Evolutionary conservation across 257 asterid genomes (phyloP).

Genomic region (Ajuga chamaepitys): DNA sequence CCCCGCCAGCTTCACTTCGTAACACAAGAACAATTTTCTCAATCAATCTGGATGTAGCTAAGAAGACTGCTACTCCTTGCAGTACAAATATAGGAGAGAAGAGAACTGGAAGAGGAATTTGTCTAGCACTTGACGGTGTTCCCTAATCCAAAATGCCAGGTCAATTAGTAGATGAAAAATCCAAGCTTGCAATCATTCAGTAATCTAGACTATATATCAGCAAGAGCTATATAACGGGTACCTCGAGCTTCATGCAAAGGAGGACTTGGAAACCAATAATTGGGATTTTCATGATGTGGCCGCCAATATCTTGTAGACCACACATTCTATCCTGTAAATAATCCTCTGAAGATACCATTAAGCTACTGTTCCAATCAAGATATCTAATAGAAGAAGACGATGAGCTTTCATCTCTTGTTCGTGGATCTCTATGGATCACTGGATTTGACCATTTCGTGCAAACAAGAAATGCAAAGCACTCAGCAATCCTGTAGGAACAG

Average conservation of each 20-base stretch:
- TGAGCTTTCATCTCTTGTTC: slow-evolving; percentile 57
- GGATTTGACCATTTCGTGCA: slow-evolving; percentile 99
- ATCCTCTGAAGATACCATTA: slow-evolving; percentile 66
- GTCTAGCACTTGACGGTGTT: slow-evolving; percentile 66
- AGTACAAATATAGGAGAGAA: slow-evolving; percentile 81
- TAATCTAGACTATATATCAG: neutral
- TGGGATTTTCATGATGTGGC: slow-evolving; percentile 93
- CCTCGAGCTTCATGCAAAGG: slow-evolving; percentile 97
- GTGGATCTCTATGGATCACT: slow-evolving; percentile 64
- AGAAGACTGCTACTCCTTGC: slow-evolving; percentile 82
- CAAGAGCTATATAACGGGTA: slow-evolving; percentile 24
- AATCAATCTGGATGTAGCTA: slow-evolving; percentile 52
- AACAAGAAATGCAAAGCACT: slow-evolving; percentile 98
- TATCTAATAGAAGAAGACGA: slow-evolving; percentile 67
- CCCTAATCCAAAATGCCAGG: slow-evolving; percentile 47
- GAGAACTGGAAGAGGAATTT: slow-evolving; percentile 65
- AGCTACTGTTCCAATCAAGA: slow-evolving; percentile 73
- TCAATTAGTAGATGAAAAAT: slow-evolving; percentile 19
- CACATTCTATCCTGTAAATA: slow-evolving; percentile 55
- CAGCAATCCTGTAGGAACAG: slow-evolving; percentile 64
- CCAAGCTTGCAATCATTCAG: neutral
- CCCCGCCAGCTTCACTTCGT: slow-evolving; percentile 58
- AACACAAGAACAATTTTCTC: slow-evolving; percentile 64
- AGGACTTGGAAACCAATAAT: slow-evolving; percentile 75
- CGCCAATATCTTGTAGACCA: slow-evolving; percentile 86